Conservation (phyloP, 768 basidiomycete genomes). For the Mycena indigotica region DNA sequence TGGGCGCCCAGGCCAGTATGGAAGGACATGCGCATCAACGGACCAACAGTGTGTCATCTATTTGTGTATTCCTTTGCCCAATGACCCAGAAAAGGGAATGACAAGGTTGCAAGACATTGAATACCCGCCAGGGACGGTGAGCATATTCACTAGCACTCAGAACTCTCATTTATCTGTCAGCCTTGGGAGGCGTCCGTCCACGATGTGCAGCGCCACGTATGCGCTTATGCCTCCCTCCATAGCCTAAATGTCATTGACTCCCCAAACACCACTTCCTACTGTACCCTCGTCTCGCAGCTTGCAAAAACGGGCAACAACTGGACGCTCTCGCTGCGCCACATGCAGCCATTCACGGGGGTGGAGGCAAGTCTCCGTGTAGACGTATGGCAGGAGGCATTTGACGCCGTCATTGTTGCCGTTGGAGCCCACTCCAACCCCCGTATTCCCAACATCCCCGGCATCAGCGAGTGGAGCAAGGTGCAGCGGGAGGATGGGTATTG, state of each 20-base stretch:
- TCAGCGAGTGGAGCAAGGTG: conserved; percentile 30
- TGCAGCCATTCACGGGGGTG: conserved; percentile 20
- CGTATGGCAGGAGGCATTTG: conserved; percentile 35
- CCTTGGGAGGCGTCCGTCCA: conserved; percentile 25
- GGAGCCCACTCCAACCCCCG: conserved; percentile 35
- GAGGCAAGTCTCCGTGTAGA: conserved; percentile 19
- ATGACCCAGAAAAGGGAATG: conserved; percentile 3
- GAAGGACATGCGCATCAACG: conserved; percentile 23
- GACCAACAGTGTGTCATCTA: conserved; percentile 8
- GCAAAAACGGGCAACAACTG: conserved; percentile 29
- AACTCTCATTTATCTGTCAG: background rate
- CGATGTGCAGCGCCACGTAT: conserved; percentile 31
- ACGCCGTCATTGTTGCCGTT: conserved; percentile 34
- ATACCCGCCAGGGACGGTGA: conserved; percentile 15
- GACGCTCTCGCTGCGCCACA: conserved; percentile 24
- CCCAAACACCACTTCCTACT: conserved; percentile 29
- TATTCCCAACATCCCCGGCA: conserved; percentile 33
- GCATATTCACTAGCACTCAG: background rate
- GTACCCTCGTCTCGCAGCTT: conserved; percentile 41
- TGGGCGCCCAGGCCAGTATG: conserved; percentile 26
- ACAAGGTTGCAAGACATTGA: conserved; percentile 24
- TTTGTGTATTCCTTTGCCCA: background rate
- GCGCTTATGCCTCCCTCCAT: conserved; percentile 34
- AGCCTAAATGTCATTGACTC: conserved; percentile 35
- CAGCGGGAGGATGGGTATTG: conserved; percentile 18